Evolutionary conservation across 2,329 filamentous ascomycete genomes (phyloP).

Genomic region (Colletotrichum caudatum): DNA sequence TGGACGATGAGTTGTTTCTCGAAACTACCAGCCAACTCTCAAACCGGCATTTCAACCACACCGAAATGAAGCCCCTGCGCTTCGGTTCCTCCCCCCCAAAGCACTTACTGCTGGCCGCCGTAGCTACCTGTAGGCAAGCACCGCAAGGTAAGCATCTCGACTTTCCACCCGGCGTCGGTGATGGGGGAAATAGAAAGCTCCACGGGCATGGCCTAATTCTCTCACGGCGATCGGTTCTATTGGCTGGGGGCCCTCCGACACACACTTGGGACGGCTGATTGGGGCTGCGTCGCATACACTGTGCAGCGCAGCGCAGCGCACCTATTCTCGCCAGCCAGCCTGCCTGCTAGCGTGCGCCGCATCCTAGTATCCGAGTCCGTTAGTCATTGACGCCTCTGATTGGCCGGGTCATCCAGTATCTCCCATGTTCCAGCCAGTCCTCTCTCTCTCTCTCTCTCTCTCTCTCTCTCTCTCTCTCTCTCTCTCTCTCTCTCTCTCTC

Average conservation of each 20-base stretch:
- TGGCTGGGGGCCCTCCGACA: constrained; percentile 28
- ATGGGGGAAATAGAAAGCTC: constrained; percentile 10
- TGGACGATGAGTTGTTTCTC: constrained; percentile 32
- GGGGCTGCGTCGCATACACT: constrained; percentile 19
- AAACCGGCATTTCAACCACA: constrained; percentile 15
- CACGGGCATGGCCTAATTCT: constrained; percentile 40
- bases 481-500: not conserved
- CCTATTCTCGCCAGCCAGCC: not conserved
- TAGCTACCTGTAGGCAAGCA: not conserved
- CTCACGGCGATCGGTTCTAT: constrained; percentile 22
- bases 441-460: not conserved
- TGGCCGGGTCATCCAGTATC: constrained; percentile 12
- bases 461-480: not conserved
- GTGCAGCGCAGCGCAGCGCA: constrained; percentile 21
- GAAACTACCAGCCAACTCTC: not conserved
- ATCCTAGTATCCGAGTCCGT: constrained; percentile 37
- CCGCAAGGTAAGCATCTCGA: no score
- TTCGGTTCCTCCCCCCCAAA: not conserved
- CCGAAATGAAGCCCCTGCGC: not conserved
- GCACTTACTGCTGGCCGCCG: not conserved
- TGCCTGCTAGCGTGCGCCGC: constrained; percentile 27
- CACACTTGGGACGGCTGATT: constrained; percentile 30
- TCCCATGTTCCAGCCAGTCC: not conserved
- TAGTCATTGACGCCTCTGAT: constrained; percentile 35
- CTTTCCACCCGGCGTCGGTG: not conserved